Base-by-base conservation (phyloP, 1,284 basidiomycete genomes). In the Serendipita sp. region DNA sequence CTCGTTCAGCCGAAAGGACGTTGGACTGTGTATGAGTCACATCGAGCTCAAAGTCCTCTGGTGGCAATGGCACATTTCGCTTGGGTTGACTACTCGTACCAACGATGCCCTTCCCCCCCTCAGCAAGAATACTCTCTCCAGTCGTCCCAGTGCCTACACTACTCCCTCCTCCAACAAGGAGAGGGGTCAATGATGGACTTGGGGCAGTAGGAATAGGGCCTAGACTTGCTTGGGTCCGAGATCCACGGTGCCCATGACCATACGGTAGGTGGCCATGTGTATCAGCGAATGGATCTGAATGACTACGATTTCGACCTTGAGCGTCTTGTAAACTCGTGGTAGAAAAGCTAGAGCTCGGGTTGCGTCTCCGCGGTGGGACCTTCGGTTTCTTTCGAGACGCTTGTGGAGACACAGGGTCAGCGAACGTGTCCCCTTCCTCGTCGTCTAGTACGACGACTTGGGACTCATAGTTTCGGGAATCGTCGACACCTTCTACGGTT, bases 1-100 rank as follows among this genome's bases (percentile, higher is more conserved):
- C 45, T 49, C 17, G 5, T 29, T 17, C 29, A n/a, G 45, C 5
- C n/a, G 45, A 8, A n/a, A 29, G 8, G 17, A n/a, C 15, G 8
- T 3, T 26, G 10, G 29, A 8, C 6, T 2, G 15, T 10, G 53
- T 12, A 6, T 32, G 22, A 10, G 53, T 35, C 34, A 58, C 10
- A 26, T 58, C 53, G 26, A 58, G 53, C n/a, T 58, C 53, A 58
- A 58, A 58, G 53, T 58, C 53, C 32, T 58, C 53, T 30, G 29
- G 53, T 6, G 53, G 53, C 8, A 58, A 26, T 10, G 53, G 32
- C 8, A 58, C 26, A 10, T 10, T 26, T n/a, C 34, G 26, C 32
- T 58, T 58, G 22, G 34, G 53, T 32, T 58, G 29, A n/a, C 15
- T 58, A 8, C 32, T 34, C 29, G 53, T 58, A n/a, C 17, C 26